phyloP scores from a whole-genome alignment of 495 filamentous ascomycete genomes.

The Neurospora sp. region DNA sequence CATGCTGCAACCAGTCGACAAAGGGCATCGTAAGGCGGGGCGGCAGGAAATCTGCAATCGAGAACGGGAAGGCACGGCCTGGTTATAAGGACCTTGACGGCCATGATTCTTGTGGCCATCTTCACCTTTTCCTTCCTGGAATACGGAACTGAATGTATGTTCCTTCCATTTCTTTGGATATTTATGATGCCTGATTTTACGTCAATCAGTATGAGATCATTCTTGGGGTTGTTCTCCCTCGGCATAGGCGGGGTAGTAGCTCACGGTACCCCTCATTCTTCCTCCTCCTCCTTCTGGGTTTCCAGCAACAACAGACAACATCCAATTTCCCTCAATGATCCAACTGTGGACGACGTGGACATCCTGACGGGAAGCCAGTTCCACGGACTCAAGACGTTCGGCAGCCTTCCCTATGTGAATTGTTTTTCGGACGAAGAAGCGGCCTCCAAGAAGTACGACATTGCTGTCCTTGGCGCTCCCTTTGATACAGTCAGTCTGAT shows the following conservation, averaged over 20 bases:
- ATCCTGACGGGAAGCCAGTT: constrained; percentile 1
- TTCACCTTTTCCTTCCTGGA: background rate
- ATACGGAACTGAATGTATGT: background rate
- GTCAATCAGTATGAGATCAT: background rate
- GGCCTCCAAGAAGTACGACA: constrained; percentile 53
- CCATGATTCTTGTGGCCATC: background rate
- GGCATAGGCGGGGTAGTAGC: background rate
- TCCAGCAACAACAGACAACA: background rate
- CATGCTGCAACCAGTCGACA: background rate
- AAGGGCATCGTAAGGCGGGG: background rate
- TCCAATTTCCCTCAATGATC: background rate
- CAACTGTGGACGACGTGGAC: background rate
- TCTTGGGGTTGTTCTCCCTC: background rate
- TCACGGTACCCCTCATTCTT: background rate
- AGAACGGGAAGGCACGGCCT: background rate
- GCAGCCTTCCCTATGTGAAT: constrained; percentile 64
- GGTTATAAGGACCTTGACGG: background rate
- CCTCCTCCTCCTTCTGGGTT: background rate
- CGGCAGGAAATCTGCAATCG: background rate
- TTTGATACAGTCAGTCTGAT: constrained; percentile 34
- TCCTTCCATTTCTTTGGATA: background rate
- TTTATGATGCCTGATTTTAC: background rate
- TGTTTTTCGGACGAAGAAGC: constrained; percentile 58
- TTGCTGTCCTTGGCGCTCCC: constrained; percentile 65
- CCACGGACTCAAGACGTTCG: constrained; percentile 62